Conservation (phyloP, 2,329 filamentous ascomycete species). For the Exserohilum rostratum region DNA sequence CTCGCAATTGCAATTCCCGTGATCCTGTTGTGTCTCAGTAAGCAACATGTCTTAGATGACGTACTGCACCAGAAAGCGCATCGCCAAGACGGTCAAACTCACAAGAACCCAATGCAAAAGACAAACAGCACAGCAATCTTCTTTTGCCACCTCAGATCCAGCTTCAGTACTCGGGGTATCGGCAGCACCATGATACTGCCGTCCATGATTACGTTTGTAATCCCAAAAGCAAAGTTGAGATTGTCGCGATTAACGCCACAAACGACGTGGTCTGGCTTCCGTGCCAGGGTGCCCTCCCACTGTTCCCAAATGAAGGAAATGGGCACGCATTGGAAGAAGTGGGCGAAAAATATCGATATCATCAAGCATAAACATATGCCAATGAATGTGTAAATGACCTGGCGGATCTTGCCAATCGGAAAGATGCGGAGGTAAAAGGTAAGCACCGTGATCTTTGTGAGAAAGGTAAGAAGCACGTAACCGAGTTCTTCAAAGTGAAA, state of each 20-base stretch:
- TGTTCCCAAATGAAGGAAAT: background rate
- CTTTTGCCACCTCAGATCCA: background rate
- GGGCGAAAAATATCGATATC: background rate
- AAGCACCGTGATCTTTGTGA: background rate
- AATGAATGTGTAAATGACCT: background rate
- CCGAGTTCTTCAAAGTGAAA: background rate
- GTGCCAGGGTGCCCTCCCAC: background rate
- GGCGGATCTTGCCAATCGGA: background rate
- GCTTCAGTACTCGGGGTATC: background rate
- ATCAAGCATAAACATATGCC: background rate
- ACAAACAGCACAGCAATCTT: background rate
- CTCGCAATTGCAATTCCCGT: background rate
- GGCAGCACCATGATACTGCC: background rate
- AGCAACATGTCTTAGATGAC: too few relatives aligned
- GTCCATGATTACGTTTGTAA: background rate
- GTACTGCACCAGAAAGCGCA: too few relatives aligned
- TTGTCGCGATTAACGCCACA: background rate
- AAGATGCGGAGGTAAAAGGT: slow-evolving; percentile 1
- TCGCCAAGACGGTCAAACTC: background rate
- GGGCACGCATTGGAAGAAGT: background rate
- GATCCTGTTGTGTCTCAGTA: background rate
- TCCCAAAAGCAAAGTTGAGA: background rate
- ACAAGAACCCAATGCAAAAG: background rate
- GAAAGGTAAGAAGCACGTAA: background rate
- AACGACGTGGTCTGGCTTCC: background rate